Conservation (phyloP, 768 basidiomycete species). For the Phylloporus arenicola region DNA sequence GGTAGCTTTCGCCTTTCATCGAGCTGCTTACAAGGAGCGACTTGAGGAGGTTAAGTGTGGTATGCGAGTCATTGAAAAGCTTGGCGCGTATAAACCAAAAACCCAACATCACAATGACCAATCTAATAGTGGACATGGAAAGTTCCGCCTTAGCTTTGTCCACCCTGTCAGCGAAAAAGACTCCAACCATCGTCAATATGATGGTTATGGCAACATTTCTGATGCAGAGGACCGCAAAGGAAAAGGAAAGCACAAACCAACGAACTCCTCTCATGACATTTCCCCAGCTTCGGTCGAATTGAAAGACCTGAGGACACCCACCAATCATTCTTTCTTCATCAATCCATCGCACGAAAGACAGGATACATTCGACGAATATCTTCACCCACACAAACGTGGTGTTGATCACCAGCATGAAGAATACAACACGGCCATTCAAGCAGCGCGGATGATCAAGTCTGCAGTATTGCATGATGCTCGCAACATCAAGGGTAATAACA, state of each 20-base stretch:
- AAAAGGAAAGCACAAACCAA: conserved; percentile 27
- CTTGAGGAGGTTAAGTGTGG: conserved; percentile 50
- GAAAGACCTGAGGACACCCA: conserved; percentile 11
- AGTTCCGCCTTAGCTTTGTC: conserved; percentile 31
- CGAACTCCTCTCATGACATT: conserved; percentile 1
- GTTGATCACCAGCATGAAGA: conserved; percentile 29
- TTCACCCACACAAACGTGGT: conserved; percentile 27
- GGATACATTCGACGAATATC: conserved; percentile 34
- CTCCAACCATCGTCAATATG: conserved; percentile 29
- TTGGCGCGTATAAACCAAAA: conserved; percentile 58
- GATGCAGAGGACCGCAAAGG: conserved; percentile 27
- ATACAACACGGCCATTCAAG: conserved; percentile 42
- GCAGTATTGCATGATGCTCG: conserved; percentile 73
- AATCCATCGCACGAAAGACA: conserved; percentile 6
- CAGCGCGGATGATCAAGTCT: conserved; percentile 62
- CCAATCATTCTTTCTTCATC: not conserved
- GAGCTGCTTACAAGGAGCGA: conserved; percentile 71
- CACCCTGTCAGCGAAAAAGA: conserved; percentile 43
- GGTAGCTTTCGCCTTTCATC: conserved; percentile 68
- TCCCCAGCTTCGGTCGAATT: conserved; percentile 5
- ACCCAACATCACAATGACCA: conserved; percentile 27
- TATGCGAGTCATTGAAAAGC: conserved; percentile 57
- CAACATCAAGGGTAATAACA: conserved; percentile 51
- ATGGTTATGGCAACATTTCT: conserved; percentile 29
- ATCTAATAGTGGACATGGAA: conserved; percentile 38